Evolutionary conservation across 768 basidiomycete genomes (phyloP).

Genomic region (Suillus occidentalis): DNA sequence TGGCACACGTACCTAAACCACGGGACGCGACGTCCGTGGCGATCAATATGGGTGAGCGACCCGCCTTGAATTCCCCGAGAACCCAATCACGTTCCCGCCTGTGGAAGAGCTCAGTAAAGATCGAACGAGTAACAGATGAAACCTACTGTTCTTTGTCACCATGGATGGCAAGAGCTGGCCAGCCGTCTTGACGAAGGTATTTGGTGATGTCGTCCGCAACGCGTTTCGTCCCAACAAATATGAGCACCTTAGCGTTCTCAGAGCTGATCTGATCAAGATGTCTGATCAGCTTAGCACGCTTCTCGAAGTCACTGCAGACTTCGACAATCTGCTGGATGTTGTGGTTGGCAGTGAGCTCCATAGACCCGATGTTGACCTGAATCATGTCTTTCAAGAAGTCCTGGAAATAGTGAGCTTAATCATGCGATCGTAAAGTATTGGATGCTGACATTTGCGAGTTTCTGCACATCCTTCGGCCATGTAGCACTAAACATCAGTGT

Average conservation of each 20-base stretch:
- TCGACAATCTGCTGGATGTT: constrained; percentile 96
- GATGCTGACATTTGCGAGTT: constrained; percentile 76
- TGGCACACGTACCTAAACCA: constrained; percentile 91
- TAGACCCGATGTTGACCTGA: constrained; percentile 98
- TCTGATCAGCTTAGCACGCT: constrained; percentile 93
- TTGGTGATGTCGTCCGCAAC: constrained; percentile 99
- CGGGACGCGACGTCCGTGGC: constrained; percentile 99
- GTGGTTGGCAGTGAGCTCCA: constrained; percentile 98
- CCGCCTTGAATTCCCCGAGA: constrained; percentile 95
- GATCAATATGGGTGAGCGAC: constrained; percentile 95
- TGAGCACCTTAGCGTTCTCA: constrained; percentile 98
- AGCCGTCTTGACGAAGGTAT: constrained; percentile 95
- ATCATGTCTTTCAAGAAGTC: constrained; percentile 97
- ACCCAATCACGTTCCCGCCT: constrained; percentile 99
- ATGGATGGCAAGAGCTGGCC: constrained; percentile 99
- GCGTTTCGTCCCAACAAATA: constrained; percentile 97
- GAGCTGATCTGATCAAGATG: constrained; percentile 95
- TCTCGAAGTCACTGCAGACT: constrained; percentile 96
- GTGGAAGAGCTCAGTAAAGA: constrained; percentile 1
- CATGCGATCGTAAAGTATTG: background rate
- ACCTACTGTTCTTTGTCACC: constrained; percentile 98
- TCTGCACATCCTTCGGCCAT: constrained; percentile 99
- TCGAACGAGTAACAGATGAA: background rate
- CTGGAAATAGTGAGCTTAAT: constrained; percentile 35
- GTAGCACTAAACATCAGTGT: constrained; percentile 99